phyloP scores from a whole-genome alignment of 208 protist genomes.

The Trypanosoma congolense region DNA sequence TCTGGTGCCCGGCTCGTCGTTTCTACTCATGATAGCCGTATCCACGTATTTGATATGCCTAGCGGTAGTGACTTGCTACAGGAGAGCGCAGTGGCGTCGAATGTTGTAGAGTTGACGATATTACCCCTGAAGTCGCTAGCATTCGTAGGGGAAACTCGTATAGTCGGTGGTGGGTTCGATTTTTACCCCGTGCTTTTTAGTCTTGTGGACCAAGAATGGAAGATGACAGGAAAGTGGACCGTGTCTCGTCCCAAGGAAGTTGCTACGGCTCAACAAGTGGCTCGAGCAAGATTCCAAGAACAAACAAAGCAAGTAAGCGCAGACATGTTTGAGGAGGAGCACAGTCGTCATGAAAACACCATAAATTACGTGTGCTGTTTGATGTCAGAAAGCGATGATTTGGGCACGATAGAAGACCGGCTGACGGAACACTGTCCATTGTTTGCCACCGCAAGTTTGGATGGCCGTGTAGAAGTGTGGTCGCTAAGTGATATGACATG shows the following conservation, averaged over 20 bases:
- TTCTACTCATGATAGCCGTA: conserved; percentile 32
- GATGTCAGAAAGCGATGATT: not conserved
- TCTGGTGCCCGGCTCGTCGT: conserved; percentile 23
- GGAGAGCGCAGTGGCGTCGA: not conserved
- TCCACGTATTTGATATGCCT: conserved; percentile 18
- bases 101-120: conserved; percentile 20
- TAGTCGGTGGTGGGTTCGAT: conserved; percentile 34
- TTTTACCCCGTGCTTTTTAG: conserved; percentile 24
- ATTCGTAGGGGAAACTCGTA: conserved; percentile 22
- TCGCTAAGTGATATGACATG: conserved; percentile 16
- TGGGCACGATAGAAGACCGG: not conserved
- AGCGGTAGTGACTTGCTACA: not conserved
- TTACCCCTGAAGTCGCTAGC: conserved; percentile 19
- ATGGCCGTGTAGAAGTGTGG: conserved; percentile 32
- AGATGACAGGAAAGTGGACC: conserved; percentile 17
- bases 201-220: conserved; percentile 9
- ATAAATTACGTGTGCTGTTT: conserved; percentile 21
- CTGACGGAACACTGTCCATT: conserved; percentile 3
- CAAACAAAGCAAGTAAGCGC: conserved; percentile 16
- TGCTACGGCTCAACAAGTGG: conserved; percentile 19
- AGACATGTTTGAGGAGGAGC: conserved; percentile 13
- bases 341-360: conserved; percentile 26
- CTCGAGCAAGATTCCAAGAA: conserved; percentile 27
- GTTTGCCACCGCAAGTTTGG: conserved; percentile 28
- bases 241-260: conserved; percentile 3